Evolutionary conservation across 257 asterid species (phyloP).

Genomic region (Capsicum pubescens): DNA sequence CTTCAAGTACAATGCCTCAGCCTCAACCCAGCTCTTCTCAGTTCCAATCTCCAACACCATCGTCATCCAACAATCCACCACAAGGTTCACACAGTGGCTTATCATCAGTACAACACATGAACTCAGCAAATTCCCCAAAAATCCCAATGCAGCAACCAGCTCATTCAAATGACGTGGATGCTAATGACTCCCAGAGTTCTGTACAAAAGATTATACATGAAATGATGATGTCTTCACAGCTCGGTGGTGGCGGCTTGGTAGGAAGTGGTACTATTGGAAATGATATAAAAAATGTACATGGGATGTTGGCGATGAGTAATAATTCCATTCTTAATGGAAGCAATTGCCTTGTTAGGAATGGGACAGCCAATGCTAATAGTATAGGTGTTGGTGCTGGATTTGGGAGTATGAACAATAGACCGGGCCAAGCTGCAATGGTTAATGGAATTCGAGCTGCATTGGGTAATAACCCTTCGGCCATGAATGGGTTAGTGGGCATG

Average conservation of each 20-base stretch:
- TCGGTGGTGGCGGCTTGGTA: constrained; percentile 61
- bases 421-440: constrained; percentile 63
- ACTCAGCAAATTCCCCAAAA: constrained; percentile 60
- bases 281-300: constrained; percentile 62
- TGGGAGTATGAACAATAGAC: constrained; percentile 52
- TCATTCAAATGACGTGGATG: constrained; percentile 63
- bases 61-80: constrained; percentile 66
- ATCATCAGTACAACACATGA: constrained; percentile 50
- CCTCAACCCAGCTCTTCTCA: constrained; percentile 59
- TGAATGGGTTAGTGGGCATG: constrained; percentile 81
- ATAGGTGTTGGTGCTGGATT: constrained; percentile 54
- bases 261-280: constrained; percentile 53
- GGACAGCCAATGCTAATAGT: constrained; percentile 51
- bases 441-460: constrained; percentile 73
- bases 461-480: constrained; percentile 61
- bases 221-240: constrained; percentile 85
- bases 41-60: constrained; percentile 70
- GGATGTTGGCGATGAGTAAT: constrained; percentile 49
- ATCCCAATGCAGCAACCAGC: constrained; percentile 69
- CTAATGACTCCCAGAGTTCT: constrained; percentile 82
- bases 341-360: constrained; percentile 51
- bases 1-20: constrained; percentile 60
- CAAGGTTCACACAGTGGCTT: constrained; percentile 53
- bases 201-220: constrained; percentile 85
- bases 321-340: constrained; percentile 50